Conservation (phyloP, 2,329 filamentous ascomycete genomes). For the Cladosporium cucumerinum region DNA sequence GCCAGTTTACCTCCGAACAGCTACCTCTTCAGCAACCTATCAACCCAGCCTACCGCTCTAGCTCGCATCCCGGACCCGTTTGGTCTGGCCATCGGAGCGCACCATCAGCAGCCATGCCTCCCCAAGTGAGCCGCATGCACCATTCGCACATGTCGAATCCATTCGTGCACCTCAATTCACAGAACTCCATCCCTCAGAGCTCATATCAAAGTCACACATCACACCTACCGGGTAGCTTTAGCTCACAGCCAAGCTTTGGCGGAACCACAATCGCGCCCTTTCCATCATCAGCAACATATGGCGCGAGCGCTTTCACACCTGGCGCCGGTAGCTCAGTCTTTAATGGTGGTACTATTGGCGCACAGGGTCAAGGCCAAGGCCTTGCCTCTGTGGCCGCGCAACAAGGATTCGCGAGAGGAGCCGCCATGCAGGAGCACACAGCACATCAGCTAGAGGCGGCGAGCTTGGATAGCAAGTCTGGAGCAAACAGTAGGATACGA, state of each 20-base stretch:
- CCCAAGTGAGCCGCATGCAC: constrained; percentile 58
- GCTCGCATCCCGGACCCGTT: neutral
- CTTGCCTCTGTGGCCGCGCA: constrained; percentile 83
- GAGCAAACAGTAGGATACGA: constrained; percentile 75
- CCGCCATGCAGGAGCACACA: constrained; percentile 48
- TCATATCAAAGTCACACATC: constrained; percentile 30
- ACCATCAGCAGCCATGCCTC: constrained; percentile 48
- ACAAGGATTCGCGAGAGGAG: constrained; percentile 80
- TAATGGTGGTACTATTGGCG: constrained; percentile 29
- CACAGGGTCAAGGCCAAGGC: constrained; percentile 52
- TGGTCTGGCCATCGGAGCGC: neutral
- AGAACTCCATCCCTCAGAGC: constrained; percentile 32
- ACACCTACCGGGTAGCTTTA: constrained; percentile 40
- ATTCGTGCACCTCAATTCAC: constrained; percentile 55
- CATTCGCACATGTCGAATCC: constrained; percentile 57
- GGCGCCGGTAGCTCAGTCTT: constrained; percentile 28
- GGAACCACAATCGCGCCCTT: constrained; percentile 38
- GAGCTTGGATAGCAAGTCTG: constrained; percentile 50
- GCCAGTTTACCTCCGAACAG: neutral
- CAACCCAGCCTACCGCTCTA: neutral
- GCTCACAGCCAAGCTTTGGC: constrained; percentile 35
- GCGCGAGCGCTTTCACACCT: constrained; percentile 31
- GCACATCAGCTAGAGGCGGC: constrained; percentile 40
- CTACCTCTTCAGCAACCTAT: neutral
- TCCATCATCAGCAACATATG: constrained; percentile 29